Evolutionary conservation across 768 basidiomycete genomes (phyloP).

Genomic region (Boletus sp.): DNA sequence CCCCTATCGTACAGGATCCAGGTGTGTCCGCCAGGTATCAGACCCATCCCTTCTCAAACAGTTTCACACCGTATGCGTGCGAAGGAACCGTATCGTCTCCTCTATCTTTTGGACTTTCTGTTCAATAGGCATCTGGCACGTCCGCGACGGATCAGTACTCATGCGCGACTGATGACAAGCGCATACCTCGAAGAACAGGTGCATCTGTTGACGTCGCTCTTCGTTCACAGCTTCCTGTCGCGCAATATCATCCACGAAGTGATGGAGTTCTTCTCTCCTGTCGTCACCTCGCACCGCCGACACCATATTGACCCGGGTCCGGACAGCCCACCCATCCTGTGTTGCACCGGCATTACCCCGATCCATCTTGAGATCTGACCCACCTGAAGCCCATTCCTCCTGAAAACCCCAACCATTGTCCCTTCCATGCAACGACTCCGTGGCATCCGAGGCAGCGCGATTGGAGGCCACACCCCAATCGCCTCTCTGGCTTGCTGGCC

Average conservation of each 20-base stretch:
- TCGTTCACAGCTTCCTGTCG: constrained; percentile 36
- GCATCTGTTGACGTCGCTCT: constrained; percentile 43
- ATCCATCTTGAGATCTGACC: not conserved
- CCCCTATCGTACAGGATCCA: not conserved
- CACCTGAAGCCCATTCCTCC: constrained; percentile 13
- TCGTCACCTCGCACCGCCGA: constrained; percentile 1
- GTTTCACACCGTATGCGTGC: constrained; percentile 9
- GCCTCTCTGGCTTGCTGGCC: constrained; percentile 4
- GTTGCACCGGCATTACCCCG: not conserved
- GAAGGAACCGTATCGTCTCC: constrained; percentile 44
- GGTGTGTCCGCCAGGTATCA: constrained; percentile 3
- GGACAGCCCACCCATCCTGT: constrained; percentile 2
- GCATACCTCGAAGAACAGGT: constrained; percentile 48
- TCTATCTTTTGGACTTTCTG: constrained; percentile 51
- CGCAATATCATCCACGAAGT: constrained; percentile 49
- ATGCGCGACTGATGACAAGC: not conserved
- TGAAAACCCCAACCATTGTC: constrained; percentile 18
- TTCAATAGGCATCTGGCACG: constrained; percentile 50
- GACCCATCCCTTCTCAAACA: not conserved
- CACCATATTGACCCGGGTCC: not conserved
- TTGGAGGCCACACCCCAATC: constrained; percentile 13
- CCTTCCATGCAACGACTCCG: constrained; percentile 14
- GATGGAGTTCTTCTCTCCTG: constrained; percentile 17
- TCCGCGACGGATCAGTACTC: not conserved
- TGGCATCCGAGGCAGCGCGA: constrained; percentile 16